These are phyloP conservation scores for Actinidia arguta DNA, from an alignment of 179 eudicot genomes.

Conservation along the genomic window DNA sequence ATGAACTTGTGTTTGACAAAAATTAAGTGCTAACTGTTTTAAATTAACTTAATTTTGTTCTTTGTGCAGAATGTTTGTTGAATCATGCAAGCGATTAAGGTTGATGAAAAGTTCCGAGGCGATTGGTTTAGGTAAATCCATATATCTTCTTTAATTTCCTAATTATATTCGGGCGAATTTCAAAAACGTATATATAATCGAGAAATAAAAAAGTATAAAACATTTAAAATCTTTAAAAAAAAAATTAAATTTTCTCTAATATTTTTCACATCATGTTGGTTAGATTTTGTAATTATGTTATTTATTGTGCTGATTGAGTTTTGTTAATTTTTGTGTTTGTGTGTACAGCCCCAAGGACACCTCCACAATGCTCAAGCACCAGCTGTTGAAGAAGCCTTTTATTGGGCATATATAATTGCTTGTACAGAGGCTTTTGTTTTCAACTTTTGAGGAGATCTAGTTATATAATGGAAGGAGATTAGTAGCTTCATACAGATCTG, in stretches of 20 bases:
- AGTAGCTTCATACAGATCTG: no score
- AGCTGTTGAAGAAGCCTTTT: neutral
- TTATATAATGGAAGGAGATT: no score
- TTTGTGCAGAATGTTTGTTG: slow-evolving; percentile 57
- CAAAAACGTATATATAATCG: no score
- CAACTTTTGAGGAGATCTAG: no score
- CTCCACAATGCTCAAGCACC: neutral
- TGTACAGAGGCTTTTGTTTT: slow-evolving; percentile 6
- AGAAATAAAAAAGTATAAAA: no score
- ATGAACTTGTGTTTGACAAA: no score
- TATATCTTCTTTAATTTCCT: neutral
- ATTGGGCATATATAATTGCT: neutral
- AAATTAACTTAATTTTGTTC: no score
- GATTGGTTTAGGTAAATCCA: slow-evolving; percentile 25
- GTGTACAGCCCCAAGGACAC: neutral
- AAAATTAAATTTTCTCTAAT: no score
- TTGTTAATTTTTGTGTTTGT: neutral
- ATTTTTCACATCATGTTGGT: neutral
- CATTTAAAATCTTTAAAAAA: no score
- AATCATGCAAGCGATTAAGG: slow-evolving; percentile 62
- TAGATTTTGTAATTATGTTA: neutral
- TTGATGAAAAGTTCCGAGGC: slow-evolving; percentile 60
- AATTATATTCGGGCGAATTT: no score
- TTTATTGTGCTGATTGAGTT: no score
- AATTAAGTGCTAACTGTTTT: no score